These are phyloP conservation scores for Penicillium longicatenatum DNA, from an alignment of 495 filamentous ascomycete species.

Conservation along the genomic window DNA sequence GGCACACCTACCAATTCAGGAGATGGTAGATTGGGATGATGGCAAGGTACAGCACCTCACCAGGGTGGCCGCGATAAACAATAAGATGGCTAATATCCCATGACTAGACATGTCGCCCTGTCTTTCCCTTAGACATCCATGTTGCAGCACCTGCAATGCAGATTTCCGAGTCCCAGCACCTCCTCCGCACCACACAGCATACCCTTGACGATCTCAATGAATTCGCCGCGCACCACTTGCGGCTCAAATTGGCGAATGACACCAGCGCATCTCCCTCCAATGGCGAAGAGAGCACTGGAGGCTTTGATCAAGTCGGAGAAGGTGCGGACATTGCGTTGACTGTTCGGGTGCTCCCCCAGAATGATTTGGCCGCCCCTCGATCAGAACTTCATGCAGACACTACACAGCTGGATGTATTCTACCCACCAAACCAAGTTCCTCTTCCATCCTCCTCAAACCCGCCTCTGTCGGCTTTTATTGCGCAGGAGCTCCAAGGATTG, in stretches of 20 bases:
- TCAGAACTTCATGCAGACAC: conserved; percentile 67
- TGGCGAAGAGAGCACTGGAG: conserved; percentile 3
- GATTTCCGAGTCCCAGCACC: conserved; percentile 68
- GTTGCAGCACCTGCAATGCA: conserved; percentile 71
- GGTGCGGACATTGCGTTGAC: conserved; percentile 62
- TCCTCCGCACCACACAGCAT: conserved; percentile 84
- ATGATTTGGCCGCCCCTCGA: conserved; percentile 50
- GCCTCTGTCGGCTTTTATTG: conserved; percentile 77
- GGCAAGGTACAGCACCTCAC: conserved; percentile 65
- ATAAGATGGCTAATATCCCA: conserved; percentile 18
- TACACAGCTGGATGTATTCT: conserved; percentile 76
- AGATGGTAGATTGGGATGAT: conserved; percentile 93
- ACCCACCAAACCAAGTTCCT: conserved; percentile 73
- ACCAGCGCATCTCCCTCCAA: conserved; percentile 19
- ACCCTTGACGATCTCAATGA: conserved; percentile 88
- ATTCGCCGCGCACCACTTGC: conserved; percentile 86
- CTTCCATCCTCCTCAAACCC: conserved; percentile 69
- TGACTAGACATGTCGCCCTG: conserved; percentile 76
- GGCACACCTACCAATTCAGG: conserved; percentile 76
- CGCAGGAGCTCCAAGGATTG: conserved; percentile 71
- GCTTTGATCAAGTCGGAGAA: conserved; percentile 15
- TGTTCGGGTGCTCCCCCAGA: conserved; percentile 67
- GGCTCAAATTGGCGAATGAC: conserved; percentile 66
- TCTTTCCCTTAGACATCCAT: conserved; percentile 82
- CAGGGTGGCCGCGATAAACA: neutral